These are phyloP conservation scores for Chalciporus chontae DNA, from an alignment of 768 basidiomycete genomes.

Conservation along the genomic window DNA sequence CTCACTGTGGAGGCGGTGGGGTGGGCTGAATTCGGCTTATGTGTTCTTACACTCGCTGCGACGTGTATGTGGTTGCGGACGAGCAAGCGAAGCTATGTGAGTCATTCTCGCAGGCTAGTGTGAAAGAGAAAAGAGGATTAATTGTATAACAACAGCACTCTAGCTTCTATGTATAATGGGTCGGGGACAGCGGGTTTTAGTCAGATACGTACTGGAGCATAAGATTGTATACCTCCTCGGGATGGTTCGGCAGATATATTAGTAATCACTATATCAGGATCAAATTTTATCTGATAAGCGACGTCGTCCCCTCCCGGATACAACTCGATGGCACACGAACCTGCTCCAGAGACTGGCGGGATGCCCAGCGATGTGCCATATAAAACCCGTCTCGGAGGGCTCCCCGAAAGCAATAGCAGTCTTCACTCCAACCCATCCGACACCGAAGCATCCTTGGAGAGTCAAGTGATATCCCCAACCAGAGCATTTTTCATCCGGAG, in stretches of 20 bases:
- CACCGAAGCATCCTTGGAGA: neutral
- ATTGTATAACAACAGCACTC: slow-evolving; percentile 27
- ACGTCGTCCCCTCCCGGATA: neutral
- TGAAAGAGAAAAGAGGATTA: slow-evolving; percentile 27
- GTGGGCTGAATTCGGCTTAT: slow-evolving; percentile 72
- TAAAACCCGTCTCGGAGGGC: neutral
- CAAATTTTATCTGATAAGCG: slow-evolving; percentile 26
- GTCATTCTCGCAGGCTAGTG: slow-evolving; percentile 41
- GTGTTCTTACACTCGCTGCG: slow-evolving; percentile 48
- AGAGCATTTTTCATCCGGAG: slow-evolving; percentile 49
- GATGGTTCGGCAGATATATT: slow-evolving; percentile 7
- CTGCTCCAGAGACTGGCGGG: neutral
- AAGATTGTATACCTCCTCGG: neutral
- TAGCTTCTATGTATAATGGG: slow-evolving; percentile 33
- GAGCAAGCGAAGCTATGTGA: slow-evolving; percentile 37
- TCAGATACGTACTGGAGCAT: no score
- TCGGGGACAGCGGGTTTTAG: no score
- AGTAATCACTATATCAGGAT: neutral
- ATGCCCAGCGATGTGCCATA: neutral
- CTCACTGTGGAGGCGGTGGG: slow-evolving; percentile 72
- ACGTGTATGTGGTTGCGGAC: slow-evolving; percentile 52
- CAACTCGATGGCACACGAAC: slow-evolving; percentile 1
- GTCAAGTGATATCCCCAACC: slow-evolving; percentile 19
- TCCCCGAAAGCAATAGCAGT: neutral
- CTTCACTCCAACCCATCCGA: neutral